Conservation (phyloP, 495 filamentous ascomycete genomes). For the Neurospora tetrasperma region DNA sequence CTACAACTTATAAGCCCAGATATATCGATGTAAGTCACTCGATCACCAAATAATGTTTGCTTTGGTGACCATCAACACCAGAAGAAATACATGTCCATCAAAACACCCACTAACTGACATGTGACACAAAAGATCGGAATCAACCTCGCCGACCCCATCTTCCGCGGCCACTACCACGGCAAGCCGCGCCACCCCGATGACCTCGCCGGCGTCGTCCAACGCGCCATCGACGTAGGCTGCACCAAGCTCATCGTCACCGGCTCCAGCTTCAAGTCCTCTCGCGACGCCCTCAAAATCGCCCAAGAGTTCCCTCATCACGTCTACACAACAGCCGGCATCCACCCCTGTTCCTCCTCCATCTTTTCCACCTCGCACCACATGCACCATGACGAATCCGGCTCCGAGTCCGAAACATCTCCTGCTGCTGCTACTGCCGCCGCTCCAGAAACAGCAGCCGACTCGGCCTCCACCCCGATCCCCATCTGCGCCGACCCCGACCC, state of each 20-base stretch:
- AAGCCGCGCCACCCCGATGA: conserved; percentile 73
- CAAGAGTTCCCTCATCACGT: conserved; percentile 50
- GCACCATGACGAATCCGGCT: conserved; percentile 32
- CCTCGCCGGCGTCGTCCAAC: conserved; percentile 60
- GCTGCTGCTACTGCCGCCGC: too few species aligned
- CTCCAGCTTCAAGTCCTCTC: conserved; percentile 70
- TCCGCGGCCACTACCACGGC: conserved; percentile 72
- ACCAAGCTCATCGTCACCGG: conserved; percentile 88
- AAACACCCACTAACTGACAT: not conserved
- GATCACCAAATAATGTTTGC: too few species aligned
- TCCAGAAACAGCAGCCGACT: conserved; percentile 3
- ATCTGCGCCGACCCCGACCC: conserved; percentile 28
- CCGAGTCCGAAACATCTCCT: conserved; percentile 13
- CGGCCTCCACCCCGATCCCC: not conserved
- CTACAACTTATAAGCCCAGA: conserved; percentile 31
- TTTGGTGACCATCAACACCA: too few species aligned
- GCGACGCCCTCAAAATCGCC: conserved; percentile 63
- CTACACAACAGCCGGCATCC: conserved; percentile 84
- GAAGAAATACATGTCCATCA: too few species aligned
- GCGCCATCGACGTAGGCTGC: conserved; percentile 69
- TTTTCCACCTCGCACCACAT: conserved; percentile 52
- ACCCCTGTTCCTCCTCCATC: conserved; percentile 70
- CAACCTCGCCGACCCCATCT: conserved; percentile 85
- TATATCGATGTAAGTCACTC: conserved; percentile 48
- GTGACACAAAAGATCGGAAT: conserved; percentile 55